Conservation (phyloP, 2,329 filamentous ascomycete species). For the Aspergillus novofumigatus region DNA sequence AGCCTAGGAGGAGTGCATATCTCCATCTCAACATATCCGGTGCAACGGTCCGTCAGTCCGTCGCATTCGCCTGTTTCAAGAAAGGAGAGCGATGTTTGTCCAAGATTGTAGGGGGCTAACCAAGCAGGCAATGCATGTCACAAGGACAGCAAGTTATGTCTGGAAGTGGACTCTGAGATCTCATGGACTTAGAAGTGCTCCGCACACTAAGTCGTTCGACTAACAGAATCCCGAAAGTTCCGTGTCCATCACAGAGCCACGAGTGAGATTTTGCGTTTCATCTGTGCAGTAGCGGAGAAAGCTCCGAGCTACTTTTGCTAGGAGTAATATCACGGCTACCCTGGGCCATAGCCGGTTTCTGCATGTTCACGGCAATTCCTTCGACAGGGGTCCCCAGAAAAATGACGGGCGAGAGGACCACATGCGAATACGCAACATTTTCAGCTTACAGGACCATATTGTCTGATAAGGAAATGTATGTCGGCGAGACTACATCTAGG, state of each 20-base stretch:
- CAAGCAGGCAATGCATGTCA: neutral
- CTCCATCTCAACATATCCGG: slow-evolving; percentile 5
- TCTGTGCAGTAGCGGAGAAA: slow-evolving; percentile 9
- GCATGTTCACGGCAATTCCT: neutral
- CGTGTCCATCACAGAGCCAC: neutral
- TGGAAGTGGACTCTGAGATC: slow-evolving; percentile 1
- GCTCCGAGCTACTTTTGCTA: slow-evolving; percentile 12
- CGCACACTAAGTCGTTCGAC: neutral
- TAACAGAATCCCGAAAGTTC: neutral
- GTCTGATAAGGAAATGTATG: neutral
- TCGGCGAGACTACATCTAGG: neutral
- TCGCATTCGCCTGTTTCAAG: slow-evolving; percentile 14
- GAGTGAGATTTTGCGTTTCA: slow-evolving; percentile 3
- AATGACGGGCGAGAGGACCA: neutral
- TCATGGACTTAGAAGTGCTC: neutral
- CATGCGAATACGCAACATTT: neutral
- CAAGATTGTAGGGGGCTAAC: neutral
- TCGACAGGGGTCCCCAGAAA: slow-evolving; percentile 1
- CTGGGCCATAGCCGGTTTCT: neutral
- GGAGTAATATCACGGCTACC: neutral
- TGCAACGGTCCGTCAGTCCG: slow-evolving; percentile 12
- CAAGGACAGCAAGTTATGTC: neutral
- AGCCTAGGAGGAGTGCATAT: slow-evolving; percentile 6
- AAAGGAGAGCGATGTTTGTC: slow-evolving; percentile 1
- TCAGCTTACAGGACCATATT: neutral